These are phyloP conservation scores for Erodium trifolium DNA, from an alignment of 441 rosid species.

Conservation along the genomic window DNA sequence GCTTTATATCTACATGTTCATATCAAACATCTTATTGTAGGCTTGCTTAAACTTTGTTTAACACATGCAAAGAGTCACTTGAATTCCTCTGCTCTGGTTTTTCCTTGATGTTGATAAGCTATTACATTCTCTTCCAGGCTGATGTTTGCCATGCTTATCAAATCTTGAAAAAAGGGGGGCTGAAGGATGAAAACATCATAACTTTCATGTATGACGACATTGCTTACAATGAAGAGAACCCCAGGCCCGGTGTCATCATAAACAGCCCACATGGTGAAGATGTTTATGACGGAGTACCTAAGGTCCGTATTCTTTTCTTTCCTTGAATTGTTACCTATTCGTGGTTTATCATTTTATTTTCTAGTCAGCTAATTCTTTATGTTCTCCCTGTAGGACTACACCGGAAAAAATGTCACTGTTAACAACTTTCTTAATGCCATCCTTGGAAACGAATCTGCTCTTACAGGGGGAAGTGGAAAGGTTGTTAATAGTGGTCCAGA, in stretches of 20 bases:
- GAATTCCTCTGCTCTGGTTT: too few relatives aligned
- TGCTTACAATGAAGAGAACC: conserved; percentile 36
- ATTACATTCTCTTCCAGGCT: conserved; percentile 27
- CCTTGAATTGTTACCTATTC: too few relatives aligned
- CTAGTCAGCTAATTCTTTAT: not conserved
- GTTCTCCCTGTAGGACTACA: conserved; percentile 43
- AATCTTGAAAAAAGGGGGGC: conserved; percentile 43
- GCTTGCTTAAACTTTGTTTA: not conserved
- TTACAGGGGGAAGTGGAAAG: conserved; percentile 60
- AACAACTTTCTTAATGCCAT: conserved; percentile 43
- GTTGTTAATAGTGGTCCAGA: conserved; percentile 49
- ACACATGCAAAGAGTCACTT: not conserved
- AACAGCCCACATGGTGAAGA: conserved; percentile 48
- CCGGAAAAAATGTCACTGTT: conserved; percentile 30
- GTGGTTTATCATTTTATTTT: too few relatives aligned
- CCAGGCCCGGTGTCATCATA: conserved; percentile 55
- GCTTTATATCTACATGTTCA: not conserved
- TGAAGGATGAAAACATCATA: conserved; percentile 57
- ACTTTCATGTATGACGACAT: conserved; percentile 74
- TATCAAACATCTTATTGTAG: not conserved
- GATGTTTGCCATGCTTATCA: conserved; percentile 74
- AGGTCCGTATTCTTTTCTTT: conserved; percentile 26
- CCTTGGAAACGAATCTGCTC: conserved; percentile 54
- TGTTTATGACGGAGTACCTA: conserved; percentile 60
- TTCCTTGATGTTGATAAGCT: too few relatives aligned